Percentiles rank a stretch among this genome's conserved stretches.
Conservation (phyloP, 73 alveolate genomes). For the Chromera velia region DNA sequence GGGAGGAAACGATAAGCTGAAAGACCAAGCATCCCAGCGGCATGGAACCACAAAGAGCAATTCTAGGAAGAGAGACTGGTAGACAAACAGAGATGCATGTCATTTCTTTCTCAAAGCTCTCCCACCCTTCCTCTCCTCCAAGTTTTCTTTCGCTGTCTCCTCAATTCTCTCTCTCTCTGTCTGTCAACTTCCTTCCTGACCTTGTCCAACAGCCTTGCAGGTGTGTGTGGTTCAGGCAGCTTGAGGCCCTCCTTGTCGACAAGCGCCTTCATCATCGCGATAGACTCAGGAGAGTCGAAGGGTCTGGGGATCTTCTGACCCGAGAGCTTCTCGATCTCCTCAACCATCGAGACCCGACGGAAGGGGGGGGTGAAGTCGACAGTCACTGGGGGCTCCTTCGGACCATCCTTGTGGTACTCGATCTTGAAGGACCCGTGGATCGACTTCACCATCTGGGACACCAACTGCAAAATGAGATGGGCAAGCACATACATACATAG, state of each 20-base stretch:
- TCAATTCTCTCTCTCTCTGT: too few species aligned
- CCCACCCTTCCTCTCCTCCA: too few species aligned
- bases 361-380: slow-evolving; percentile 96
- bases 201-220: slow-evolving; percentile 33
- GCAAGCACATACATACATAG: too few species aligned
- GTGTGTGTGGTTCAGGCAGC: slow-evolving; percentile 24
- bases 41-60: too few species aligned
- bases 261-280: not conserved
- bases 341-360: slow-evolving; percentile 86
- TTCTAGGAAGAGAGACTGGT: too few species aligned
- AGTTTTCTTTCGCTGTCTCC: too few species aligned
- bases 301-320: slow-evolving; percentile 16
- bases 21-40: too few species aligned
- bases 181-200: not conserved
- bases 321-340: slow-evolving; percentile 78
- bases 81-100: too few species aligned
- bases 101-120: too few species aligned
- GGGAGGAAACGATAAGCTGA: too few species aligned
- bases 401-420: slow-evolving; percentile 51
- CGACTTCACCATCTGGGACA: slow-evolving; percentile 8
- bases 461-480: too few species aligned
- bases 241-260: slow-evolving; percentile 20
- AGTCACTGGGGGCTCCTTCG: slow-evolving; percentile 50
- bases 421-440: slow-evolving; percentile 90
- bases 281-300: not conserved